phyloP scores from a whole-genome alignment of 2,329 filamentous ascomycete genomes.

The Aspergillus proliferans region DNA sequence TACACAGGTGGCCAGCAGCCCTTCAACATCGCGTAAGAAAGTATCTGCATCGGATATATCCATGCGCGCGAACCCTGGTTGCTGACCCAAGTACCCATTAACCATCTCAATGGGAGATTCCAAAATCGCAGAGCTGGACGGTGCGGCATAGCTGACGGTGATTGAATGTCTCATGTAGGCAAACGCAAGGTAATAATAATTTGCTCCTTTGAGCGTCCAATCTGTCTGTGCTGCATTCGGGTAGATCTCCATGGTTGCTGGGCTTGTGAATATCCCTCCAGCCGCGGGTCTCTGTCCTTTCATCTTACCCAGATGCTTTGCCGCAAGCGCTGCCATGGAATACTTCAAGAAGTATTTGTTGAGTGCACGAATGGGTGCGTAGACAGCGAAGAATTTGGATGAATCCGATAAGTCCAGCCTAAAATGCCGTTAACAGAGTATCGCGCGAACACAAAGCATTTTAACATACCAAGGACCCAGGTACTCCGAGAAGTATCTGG shows the following conservation, averaged over 20 bases:
- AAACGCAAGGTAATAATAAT: constrained; percentile 55
- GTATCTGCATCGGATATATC: constrained; percentile 8
- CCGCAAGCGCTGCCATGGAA: constrained; percentile 33
- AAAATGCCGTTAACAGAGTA: constrained; percentile 7
- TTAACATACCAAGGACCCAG: constrained; percentile 30
- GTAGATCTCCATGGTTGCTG: constrained; percentile 49
- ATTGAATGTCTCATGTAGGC: constrained; percentile 41
- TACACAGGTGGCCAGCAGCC: constrained; percentile 54
- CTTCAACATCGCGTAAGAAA: constrained; percentile 46
- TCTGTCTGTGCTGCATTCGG: constrained; percentile 45
- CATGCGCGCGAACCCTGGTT: constrained; percentile 4
- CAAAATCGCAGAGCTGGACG: constrained; percentile 25
- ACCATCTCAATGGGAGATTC: constrained; percentile 26
- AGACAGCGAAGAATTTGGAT: constrained; percentile 33
- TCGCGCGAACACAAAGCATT: background rate
- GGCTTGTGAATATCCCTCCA: constrained; percentile 26
- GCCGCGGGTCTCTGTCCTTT: constrained; percentile 21
- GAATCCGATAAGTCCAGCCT: constrained; percentile 37
- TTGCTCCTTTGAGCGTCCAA: constrained; percentile 55
- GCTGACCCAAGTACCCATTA: constrained; percentile 17
- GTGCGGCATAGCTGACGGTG: constrained; percentile 24
- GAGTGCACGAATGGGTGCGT: constrained; percentile 33
- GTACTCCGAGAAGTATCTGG: constrained; percentile 30
- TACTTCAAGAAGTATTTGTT: constrained; percentile 29
- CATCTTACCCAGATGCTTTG: constrained; percentile 34